phyloP scores from a whole-genome alignment of 768 basidiomycete species.

The Phaeotremella skinneri region DNA sequence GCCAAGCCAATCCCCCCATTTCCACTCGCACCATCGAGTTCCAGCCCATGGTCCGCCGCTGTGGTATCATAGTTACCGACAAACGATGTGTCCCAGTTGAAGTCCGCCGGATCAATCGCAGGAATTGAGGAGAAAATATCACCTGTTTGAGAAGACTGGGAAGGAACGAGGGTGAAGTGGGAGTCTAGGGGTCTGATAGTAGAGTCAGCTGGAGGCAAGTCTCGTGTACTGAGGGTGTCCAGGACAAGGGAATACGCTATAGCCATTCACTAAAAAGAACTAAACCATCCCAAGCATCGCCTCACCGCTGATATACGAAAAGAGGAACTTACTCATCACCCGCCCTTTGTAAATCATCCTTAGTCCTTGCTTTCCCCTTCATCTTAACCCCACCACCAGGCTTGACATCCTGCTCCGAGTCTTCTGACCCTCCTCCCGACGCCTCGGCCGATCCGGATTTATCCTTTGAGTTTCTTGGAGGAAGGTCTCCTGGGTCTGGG shows the following conservation, averaged over 20 bases:
- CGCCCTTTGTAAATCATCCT: background rate
- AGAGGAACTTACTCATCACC: too few relatives aligned
- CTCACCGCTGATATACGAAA: too few relatives aligned
- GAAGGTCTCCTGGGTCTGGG: constrained; percentile 21
- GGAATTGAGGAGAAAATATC: background rate
- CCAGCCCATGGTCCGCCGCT: background rate
- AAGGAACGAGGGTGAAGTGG: background rate
- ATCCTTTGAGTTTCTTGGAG: background rate
- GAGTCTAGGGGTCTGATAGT: background rate
- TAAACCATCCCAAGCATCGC: too few relatives aligned
- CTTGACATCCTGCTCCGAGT: background rate
- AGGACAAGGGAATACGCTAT: too few relatives aligned
- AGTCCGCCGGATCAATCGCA: constrained; percentile 2
- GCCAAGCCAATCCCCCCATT: background rate
- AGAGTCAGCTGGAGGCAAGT: background rate
- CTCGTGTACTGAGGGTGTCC: too few relatives aligned
- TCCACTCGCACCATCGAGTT: background rate
- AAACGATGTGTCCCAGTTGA: constrained; percentile 27
- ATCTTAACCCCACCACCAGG: background rate
- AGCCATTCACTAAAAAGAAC: too few relatives aligned
- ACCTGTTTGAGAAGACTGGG: background rate
- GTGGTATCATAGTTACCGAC: constrained; percentile 17
- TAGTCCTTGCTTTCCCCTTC: constrained; percentile 3
- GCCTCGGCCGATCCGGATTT: background rate
- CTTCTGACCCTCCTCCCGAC: background rate